Percentiles rank a stretch among this genome's conserved stretches.
phyloP scores from a whole-genome alignment of 2,329 filamentous ascomycete species.

The Fusarium sp. region DNA sequence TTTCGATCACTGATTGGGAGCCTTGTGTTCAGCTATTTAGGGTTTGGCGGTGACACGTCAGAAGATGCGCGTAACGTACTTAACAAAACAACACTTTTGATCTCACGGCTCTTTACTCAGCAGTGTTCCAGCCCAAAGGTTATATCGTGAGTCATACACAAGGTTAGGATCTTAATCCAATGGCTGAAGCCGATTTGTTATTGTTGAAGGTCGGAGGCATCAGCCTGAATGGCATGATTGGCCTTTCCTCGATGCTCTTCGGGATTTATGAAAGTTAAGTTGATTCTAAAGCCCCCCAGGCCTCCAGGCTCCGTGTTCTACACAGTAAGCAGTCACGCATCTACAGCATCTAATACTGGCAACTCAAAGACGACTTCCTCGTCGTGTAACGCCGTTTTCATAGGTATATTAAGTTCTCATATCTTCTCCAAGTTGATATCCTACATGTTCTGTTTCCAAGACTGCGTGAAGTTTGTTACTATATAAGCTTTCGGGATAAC shows the following conservation, averaged over 20 bases:
- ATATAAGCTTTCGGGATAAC: no score
- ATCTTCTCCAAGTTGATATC: no score
- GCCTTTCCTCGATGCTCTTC: accelerated
- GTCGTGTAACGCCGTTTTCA: no score
- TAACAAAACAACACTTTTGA: not conserved
- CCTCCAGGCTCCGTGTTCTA: not conserved
- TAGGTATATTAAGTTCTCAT: no score
- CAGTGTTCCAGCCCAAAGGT: not conserved
- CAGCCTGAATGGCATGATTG: not conserved
- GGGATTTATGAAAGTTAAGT: not conserved
- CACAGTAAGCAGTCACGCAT: no score
- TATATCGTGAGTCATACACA: no score
- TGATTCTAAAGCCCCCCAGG: accelerated
- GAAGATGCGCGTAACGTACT: not conserved
- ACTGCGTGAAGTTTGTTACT: no score
- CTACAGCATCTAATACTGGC: accelerated
- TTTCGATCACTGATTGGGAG: not conserved
- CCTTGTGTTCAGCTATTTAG: not conserved
- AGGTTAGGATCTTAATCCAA: no score
- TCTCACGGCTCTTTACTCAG: not conserved
- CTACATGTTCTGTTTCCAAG: no score
- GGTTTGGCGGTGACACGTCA: not conserved
- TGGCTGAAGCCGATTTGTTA: not conserved
- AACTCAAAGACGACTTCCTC: no score
- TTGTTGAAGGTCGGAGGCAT: not conserved